Conservation (phyloP, 129 eudicot species). For the Erigeron canadensis region DNA sequence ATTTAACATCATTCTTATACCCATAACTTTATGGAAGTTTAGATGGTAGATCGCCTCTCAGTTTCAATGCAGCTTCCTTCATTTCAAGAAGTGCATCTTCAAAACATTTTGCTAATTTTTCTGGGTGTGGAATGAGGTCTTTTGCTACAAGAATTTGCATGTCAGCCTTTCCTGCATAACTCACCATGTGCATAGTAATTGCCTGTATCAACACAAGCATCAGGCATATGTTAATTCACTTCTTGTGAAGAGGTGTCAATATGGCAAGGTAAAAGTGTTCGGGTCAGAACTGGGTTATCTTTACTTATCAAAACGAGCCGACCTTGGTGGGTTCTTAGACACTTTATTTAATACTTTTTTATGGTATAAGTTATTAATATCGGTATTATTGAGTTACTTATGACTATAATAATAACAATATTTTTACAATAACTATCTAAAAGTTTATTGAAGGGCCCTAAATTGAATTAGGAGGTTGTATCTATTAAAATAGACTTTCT, state of each 20-base stretch:
- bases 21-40: slow-evolving; percentile 20
- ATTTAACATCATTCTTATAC: neutral
- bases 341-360: too few relatives aligned
- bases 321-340: too few relatives aligned
- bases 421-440: neutral
- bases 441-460: neutral
- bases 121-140: slow-evolving; percentile 70
- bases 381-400: neutral
- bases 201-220: slow-evolving; percentile 45
- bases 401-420: neutral
- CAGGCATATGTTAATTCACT: neutral
- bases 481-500: neutral
- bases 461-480: neutral
- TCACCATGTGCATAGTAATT: slow-evolving; percentile 83
- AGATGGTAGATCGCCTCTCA: slow-evolving; percentile 2
- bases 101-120: slow-evolving; percentile 66
- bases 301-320: too few relatives aligned
- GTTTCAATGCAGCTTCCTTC: slow-evolving; percentile 56
- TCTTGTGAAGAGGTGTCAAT: neutral
- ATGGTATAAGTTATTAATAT: too few relatives aligned
- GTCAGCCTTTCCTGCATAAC: slow-evolving; percentile 78
- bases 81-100: slow-evolving; percentile 75
- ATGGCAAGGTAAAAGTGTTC: too few relatives aligned
- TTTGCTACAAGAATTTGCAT: slow-evolving; percentile 85
- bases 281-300: too few relatives aligned